A percentile compares a stretch with the other conserved stretches of the same genome.
Conservation (phyloP, 768 basidiomycete species). For the Russula foetens region DNA sequence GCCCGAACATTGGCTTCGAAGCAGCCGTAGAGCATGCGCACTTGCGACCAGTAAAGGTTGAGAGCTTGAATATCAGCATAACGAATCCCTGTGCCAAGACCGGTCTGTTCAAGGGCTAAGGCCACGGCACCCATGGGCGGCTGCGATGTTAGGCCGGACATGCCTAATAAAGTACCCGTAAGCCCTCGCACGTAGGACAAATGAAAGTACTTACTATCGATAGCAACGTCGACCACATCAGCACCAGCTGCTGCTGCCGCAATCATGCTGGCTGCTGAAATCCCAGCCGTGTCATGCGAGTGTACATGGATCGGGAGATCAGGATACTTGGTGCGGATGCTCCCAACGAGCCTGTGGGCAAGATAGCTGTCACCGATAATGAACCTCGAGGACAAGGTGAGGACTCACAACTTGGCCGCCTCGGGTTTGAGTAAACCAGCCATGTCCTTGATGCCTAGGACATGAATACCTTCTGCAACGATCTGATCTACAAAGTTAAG, state of each 20-base stretch:
- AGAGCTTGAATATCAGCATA: conserved; percentile 96
- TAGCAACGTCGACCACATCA: conserved; percentile 96
- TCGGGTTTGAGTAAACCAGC: conserved; percentile 93
- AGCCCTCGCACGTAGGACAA: conserved; percentile 6
- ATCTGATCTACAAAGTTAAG: conserved; percentile 92
- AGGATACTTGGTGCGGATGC: conserved; percentile 93
- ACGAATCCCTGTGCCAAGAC: conserved; percentile 89
- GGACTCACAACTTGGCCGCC: conserved; percentile 76
- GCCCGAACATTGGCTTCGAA: conserved; percentile 98
- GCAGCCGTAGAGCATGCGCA: conserved; percentile 89
- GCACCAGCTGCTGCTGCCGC: conserved; percentile 96
- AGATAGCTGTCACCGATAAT: not conserved
- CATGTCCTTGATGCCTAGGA: conserved; percentile 98
- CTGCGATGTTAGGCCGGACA: conserved; percentile 97
- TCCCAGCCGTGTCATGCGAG: conserved; percentile 99
- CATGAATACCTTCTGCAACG: conserved; percentile 90
- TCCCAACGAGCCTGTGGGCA: conserved; percentile 67
- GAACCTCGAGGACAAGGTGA: conserved; percentile 1
- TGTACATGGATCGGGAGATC: conserved; percentile 99
- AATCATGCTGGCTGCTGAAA: conserved; percentile 95
- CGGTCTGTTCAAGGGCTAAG: conserved; percentile 90
- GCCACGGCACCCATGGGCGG: conserved; percentile 98
- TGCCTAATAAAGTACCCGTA: conserved; percentile 44
- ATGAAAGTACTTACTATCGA: conserved; percentile 67
- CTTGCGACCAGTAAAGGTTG: conserved; percentile 97